These are phyloP conservation scores for Vaucheria bursata DNA, from an alignment of 352 stramenopile genomes.

Conservation along the genomic window DNA sequence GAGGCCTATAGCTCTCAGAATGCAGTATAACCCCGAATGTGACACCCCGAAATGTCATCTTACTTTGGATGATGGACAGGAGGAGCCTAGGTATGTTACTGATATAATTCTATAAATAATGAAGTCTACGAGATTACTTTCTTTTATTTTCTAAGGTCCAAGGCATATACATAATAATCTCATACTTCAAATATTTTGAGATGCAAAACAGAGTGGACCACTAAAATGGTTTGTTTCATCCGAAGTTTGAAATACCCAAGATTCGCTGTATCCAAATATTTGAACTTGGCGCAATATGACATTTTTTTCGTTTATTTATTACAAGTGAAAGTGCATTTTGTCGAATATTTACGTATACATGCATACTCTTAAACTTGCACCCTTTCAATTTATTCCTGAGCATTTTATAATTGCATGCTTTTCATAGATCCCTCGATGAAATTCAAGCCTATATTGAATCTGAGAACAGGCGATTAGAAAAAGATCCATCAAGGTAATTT, in stretches of 20 bases:
- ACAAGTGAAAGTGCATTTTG: background rate
- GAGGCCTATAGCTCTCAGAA: conserved; percentile 60
- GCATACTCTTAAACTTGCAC: background rate
- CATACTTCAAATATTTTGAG: no score
- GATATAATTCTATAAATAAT: conserved; percentile 27
- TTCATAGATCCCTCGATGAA: background rate
- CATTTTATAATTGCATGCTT: background rate
- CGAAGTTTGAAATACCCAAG: background rate
- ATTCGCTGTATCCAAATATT: background rate
- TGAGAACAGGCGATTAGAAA: conserved; percentile 65
- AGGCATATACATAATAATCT: no score
- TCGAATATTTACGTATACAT: background rate
- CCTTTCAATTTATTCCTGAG: background rate
- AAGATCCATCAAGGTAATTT: conserved; percentile 54
- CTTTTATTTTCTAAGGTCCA: no score
- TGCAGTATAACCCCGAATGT: conserved; percentile 67
- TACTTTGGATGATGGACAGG: conserved; percentile 49
- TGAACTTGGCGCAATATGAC: no score
- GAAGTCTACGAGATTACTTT: background rate
- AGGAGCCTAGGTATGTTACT: conserved; percentile 44
- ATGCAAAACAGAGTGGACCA: background rate
- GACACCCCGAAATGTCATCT: conserved; percentile 54
- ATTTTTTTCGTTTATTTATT: background rate
- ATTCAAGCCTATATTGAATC: conserved; percentile 61
- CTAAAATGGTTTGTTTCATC: background rate